Percentiles rank a stretch among this genome's conserved stretches.
Evolutionary conservation across 208 protist genomes (phyloP).

Genomic region (Eutreptiella sp.): DNA sequence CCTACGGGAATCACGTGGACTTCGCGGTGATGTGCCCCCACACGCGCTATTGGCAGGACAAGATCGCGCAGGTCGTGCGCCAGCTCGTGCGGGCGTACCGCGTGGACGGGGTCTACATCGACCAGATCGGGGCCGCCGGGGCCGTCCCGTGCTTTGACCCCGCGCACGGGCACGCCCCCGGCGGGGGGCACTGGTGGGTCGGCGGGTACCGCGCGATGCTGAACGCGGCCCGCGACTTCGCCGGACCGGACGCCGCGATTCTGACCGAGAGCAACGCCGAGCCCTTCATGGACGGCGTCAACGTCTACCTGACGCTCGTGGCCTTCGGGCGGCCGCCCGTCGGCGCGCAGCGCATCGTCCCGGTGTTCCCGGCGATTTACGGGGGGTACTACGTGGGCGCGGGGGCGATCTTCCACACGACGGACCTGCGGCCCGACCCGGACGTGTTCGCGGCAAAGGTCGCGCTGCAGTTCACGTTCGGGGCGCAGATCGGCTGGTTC

Average conservation of each 20-base stretch:
- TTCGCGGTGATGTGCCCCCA: constrained; percentile 33
- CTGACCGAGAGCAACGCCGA: constrained; percentile 31
- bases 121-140: constrained; percentile 30
- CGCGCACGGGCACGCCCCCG: constrained; percentile 24
- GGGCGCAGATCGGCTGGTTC: constrained; percentile 23
- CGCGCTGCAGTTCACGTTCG: constrained; percentile 12
- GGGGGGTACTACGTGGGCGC: constrained; percentile 23
- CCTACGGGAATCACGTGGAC: constrained; percentile 24
- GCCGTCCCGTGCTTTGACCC: constrained; percentile 18
- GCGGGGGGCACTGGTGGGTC: constrained; percentile 24
- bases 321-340: neutral
- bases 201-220: constrained; percentile 12
- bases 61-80: constrained; percentile 5
- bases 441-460: constrained; percentile 33
- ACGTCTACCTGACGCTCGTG: constrained; percentile 25
- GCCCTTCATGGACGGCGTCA: constrained; percentile 31
- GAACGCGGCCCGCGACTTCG: neutral
- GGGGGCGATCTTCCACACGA: constrained; percentile 29
- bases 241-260: constrained; percentile 13
- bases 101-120: constrained; percentile 31
- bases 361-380: constrained; percentile 24
- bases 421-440: constrained; percentile 16
- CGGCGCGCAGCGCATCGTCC: constrained; percentile 12
- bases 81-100: constrained; percentile 11
- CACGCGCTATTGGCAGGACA: constrained; percentile 30